A percentile compares a stretch with the other conserved stretches of the same genome.
These are phyloP conservation scores for Endotrypanum monterogeii DNA, from an alignment of 208 protist species.

Conservation along the genomic window DNA sequence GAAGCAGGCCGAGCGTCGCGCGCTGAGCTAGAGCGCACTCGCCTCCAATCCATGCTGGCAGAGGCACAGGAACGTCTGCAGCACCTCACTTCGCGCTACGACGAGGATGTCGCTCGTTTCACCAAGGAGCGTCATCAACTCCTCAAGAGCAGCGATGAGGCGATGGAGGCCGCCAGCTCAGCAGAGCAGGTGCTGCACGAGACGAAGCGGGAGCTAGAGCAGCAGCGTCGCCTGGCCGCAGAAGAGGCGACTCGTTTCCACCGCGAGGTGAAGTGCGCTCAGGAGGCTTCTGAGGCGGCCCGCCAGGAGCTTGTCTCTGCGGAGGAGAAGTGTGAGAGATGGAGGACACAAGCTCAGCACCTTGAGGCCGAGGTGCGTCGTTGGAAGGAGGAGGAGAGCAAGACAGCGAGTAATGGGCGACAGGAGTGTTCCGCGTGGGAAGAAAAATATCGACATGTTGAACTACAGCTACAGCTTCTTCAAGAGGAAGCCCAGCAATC, in stretches of 20 bases:
- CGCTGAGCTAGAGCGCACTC: constrained; percentile 63
- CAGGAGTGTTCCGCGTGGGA: constrained; percentile 39
- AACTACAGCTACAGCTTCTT: constrained; percentile 38
- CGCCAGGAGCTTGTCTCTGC: constrained; percentile 15
- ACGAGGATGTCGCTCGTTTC: constrained; percentile 54
- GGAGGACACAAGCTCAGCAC: constrained; percentile 32
- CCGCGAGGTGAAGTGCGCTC: constrained; percentile 23
- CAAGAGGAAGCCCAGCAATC: constrained; percentile 41
- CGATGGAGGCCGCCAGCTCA: constrained; percentile 13
- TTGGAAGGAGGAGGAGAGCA: constrained; percentile 54
- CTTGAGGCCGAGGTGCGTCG: constrained; percentile 45
- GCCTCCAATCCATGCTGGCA: constrained; percentile 58
- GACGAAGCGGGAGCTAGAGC: constrained; percentile 24
- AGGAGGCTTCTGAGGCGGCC: constrained; percentile 10
- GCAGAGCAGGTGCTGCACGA: constrained; percentile 42
- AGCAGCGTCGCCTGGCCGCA: constrained; percentile 33
- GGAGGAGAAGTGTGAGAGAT: constrained; percentile 29
- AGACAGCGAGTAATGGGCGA: constrained; percentile 33
- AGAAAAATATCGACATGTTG: constrained; percentile 37
- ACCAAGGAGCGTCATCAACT: constrained; percentile 44
- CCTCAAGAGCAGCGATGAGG: constrained; percentile 44
- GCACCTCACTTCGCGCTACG: constrained; percentile 33
- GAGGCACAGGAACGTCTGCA: constrained; percentile 65
- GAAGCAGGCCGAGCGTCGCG: constrained; percentile 40
- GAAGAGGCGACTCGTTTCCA: constrained; percentile 28